Evolutionary conservation across 352 stramenopile species (phyloP), one percentile per base, ranked within the genome.

Genomic region (Globisporangium orthogonon): DNA sequence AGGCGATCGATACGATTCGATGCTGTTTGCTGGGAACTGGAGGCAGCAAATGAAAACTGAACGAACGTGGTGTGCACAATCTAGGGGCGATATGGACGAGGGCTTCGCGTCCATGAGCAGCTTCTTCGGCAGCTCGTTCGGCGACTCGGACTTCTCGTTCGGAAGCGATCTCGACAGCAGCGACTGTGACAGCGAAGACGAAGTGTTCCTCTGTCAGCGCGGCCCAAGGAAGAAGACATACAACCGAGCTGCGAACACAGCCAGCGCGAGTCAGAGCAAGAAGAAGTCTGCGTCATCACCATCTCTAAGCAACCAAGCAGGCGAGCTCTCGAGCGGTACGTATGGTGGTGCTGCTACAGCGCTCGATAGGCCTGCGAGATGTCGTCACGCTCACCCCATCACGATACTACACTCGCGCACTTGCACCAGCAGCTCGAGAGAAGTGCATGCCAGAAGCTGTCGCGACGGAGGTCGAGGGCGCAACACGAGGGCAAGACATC

Each of bases 71-170:
- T 18, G n/a, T 61, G 18, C 44, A 28, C 7, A 31, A 7, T 30
- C 37, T 53, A 66, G 71, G 50, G 59, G 55, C n/a, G 62, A 68
- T 1, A 53, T 78, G 45, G 74, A 88, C 30, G 66, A 63, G 9
- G 74, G 83, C 10, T 67, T 89, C 23, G 64, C 71, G 61, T 62
- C 70, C 17, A 74, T 86, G 69, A 66, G 67, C 54, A 67, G 72
- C 50, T 65, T 85, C 7, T 73, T 86, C 40, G 62, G 69, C 43
- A 35, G 52, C 6, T 64, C 62, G 1, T 58, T 60, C 17, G 66
- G 50, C 5, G 57, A 58, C 23, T 63, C 62, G 15, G 61, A 67
- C 40, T 70, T 58, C 54, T 53, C 56, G 30, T 64, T 62, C 46
- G 28, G 7, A 18, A 56, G 48, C 39, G 60, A 29, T 29, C 35